A percentile compares a stretch with the other conserved stretches of the same genome.
Evolutionary conservation across 257 asterid genomes (phyloP).

Genomic region (Solanum chmielewskii): DNA sequence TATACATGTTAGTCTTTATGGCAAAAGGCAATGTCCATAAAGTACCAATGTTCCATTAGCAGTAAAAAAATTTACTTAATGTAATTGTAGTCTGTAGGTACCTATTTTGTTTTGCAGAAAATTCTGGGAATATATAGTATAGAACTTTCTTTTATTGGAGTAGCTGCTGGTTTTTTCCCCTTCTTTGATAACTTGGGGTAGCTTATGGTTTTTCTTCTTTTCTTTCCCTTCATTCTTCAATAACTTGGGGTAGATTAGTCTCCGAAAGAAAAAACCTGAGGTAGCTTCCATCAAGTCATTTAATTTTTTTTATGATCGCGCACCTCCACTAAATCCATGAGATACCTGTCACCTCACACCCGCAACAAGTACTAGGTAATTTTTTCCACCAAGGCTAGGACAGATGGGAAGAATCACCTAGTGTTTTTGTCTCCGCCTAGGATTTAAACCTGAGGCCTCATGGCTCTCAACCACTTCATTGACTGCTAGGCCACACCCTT

Average conservation of each 20-base stretch:
- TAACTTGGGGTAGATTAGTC: not conserved
- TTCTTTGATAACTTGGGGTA: not conserved
- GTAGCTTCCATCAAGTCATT: not conserved
- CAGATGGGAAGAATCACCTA: no score
- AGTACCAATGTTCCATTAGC: not conserved
- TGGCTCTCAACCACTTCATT: no score
- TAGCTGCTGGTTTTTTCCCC: not conserved
- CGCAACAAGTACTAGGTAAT: not conserved
- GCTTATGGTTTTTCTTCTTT: not conserved
- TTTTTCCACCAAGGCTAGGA: not conserved
- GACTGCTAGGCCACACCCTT: not conserved
- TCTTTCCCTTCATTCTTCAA: not conserved
- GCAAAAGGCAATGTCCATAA: not conserved
- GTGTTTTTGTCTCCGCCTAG: no score
- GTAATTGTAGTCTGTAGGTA: not conserved
- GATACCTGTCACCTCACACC: not conserved
- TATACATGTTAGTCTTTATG: not conserved
- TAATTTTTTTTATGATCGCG: not conserved
- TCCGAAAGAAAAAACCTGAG: not conserved
- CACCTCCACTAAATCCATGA: not conserved
- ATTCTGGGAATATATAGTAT: not conserved
- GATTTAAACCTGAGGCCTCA: no score
- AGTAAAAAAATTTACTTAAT: not conserved
- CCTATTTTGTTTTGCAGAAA: not conserved
- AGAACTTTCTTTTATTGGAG: not conserved